A percentile compares a stretch with the other conserved stretches of the same genome.
Conservation (phyloP, 225 moss, liverwort and hornwort species). For the Rhytidiadelphus loreus region DNA sequence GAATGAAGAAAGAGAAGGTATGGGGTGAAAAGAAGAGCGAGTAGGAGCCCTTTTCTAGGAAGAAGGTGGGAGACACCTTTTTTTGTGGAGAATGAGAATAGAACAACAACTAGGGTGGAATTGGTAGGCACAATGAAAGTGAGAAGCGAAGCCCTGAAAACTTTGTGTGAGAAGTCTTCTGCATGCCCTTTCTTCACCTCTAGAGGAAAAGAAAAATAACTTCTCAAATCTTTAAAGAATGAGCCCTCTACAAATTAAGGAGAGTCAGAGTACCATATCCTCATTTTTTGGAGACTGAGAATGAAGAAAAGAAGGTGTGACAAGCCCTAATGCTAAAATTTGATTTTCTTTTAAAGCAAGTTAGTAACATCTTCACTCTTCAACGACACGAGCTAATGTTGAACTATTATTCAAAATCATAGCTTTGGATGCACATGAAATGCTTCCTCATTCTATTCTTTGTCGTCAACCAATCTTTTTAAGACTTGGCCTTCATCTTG, state of each 20-base stretch:
- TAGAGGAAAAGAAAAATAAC: not conserved
- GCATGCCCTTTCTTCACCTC: fast-evolving
- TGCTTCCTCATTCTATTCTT: not conserved
- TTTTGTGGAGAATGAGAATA: not conserved
- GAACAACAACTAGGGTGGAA: not conserved
- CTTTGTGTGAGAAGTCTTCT: fast-evolving
- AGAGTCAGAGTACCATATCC: fast-evolving
- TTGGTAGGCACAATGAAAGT: fast-evolving
- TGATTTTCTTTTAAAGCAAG: not conserved
- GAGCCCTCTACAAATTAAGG: fast-evolving
- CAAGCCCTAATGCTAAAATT: not conserved
- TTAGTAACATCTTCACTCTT: not conserved
- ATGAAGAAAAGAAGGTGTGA: not conserved
- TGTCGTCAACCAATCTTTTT: not conserved
- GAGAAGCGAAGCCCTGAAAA: fast-evolving
- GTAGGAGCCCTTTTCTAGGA: not conserved
- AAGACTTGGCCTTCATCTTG: not conserved
- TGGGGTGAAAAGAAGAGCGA: not conserved
- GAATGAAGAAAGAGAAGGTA: too few relatives aligned
- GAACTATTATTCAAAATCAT: not conserved
- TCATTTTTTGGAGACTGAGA: not conserved
- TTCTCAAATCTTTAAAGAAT: fast-evolving
- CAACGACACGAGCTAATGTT: fast-evolving
- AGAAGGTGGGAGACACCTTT: fast-evolving
- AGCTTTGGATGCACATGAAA: not conserved